Conservation (phyloP, 148 eudicot species). For the Camellia sinensis region DNA sequence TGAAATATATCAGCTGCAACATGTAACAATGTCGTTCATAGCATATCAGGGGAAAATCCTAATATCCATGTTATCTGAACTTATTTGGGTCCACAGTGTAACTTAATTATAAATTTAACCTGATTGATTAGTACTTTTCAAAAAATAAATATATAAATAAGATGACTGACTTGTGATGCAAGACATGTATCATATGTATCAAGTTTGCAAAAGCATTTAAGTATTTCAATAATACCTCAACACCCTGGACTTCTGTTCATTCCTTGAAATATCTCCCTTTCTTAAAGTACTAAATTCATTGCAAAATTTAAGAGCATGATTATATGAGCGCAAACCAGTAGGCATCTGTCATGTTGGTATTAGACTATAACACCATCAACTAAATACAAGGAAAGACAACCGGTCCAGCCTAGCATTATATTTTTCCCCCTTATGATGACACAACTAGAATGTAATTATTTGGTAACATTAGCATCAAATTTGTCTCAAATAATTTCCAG, state of each 20-base stretch:
- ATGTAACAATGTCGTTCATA: background rate
- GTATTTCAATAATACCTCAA: background rate
- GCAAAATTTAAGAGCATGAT: background rate
- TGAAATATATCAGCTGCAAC: conserved; percentile 17
- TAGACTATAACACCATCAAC: background rate
- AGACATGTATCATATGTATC: background rate
- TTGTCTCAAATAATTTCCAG: background rate
- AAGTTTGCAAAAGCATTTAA: conserved; percentile 2
- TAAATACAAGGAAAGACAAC: conserved; percentile 1
- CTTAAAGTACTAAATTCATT: background rate
- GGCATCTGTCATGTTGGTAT: background rate
- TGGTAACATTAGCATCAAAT: background rate
- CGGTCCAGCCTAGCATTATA: background rate
- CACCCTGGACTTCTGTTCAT: background rate
- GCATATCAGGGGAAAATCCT: conserved; percentile 4
- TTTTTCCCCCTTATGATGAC: background rate
- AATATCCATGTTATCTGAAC: background rate
- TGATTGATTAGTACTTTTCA: background rate
- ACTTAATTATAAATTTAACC: background rate
- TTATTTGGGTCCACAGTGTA: background rate
- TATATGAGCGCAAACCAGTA: background rate
- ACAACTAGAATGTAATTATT: background rate
- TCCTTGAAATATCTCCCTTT: background rate
- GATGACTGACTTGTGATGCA: background rate
- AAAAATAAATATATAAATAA: background rate